phyloP scores from a whole-genome alignment of 2,329 filamentous ascomycete genomes.

The Penicillium expansum region DNA sequence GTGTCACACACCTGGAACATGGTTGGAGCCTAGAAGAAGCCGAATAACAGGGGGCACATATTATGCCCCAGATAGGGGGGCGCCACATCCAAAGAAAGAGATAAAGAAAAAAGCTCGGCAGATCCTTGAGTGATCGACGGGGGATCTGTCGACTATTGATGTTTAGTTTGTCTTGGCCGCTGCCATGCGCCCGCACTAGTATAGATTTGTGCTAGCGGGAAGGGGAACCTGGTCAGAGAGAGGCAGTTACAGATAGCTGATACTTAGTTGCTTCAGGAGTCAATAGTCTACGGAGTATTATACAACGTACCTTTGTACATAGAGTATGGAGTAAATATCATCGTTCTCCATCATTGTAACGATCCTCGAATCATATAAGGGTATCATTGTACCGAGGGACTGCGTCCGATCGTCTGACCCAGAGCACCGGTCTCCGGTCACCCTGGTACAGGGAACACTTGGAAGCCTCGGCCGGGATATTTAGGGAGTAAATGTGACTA shows the following conservation, averaged over 20 bases:
- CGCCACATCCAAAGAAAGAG: slow-evolving; percentile 12
- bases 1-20: slow-evolving; percentile 11
- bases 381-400: slow-evolving; percentile 2
- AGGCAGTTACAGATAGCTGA: slow-evolving; percentile 10
- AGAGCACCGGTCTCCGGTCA: neutral
- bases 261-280: slow-evolving; percentile 19
- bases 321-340: slow-evolving; percentile 4
- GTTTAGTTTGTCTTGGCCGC: slow-evolving; percentile 35
- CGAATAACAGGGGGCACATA: neutral
- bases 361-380: slow-evolving; percentile 7
- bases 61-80: neutral
- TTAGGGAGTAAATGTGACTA: neutral
- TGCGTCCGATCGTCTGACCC: slow-evolving; percentile 11
- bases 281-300: slow-evolving; percentile 16
- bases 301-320: neutral
- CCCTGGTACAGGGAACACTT: neutral
- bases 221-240: neutral
- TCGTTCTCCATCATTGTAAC: neutral
- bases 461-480: neutral
- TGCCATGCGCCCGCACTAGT: slow-evolving; percentile 21
- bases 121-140: slow-evolving; percentile 38
- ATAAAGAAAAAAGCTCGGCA: slow-evolving; percentile 24
- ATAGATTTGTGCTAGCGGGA: slow-evolving; percentile 6
- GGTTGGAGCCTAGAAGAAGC: slow-evolving; percentile 3
- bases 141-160: slow-evolving; percentile 41